phyloP scores from a whole-genome alignment of 2,329 filamentous ascomycete genomes.

The Madurella mycetomatis region DNA sequence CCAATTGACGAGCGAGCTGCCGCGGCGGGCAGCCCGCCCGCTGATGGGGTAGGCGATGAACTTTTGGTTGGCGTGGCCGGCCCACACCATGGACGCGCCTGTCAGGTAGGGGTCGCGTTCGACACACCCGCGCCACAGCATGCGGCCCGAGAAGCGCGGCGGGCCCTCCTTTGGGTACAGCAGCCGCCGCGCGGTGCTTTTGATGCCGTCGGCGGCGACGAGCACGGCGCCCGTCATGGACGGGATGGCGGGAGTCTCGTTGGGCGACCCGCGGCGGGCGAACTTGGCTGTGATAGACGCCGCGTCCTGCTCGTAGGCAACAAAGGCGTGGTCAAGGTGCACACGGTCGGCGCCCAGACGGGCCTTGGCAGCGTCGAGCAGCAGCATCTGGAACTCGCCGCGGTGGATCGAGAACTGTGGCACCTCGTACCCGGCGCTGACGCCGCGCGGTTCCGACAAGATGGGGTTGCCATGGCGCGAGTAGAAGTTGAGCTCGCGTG shows the following conservation, averaged over 20 bases:
- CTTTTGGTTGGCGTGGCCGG: slow-evolving; percentile 43
- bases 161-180: slow-evolving; percentile 42
- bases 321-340: no score
- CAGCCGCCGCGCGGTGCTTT: slow-evolving; percentile 37
- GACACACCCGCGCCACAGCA: slow-evolving; percentile 42
- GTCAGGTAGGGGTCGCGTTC: slow-evolving; percentile 39
- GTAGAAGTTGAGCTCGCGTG: slow-evolving; percentile 42
- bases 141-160: slow-evolving; percentile 41
- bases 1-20: slow-evolving; percentile 42
- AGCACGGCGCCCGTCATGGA: slow-evolving; percentile 33
- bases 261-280: no score
- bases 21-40: slow-evolving; percentile 31
- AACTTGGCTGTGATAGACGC: no score
- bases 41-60: slow-evolving; percentile 45
- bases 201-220: slow-evolving; percentile 43
- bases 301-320: no score
- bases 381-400: slow-evolving; percentile 42
- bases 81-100: slow-evolving; percentile 42
- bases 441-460: slow-evolving; percentile 38
- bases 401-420: slow-evolving; percentile 43
- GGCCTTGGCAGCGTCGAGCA: slow-evolving; percentile 36
- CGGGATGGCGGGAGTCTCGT: slow-evolving; percentile 23
- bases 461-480: slow-evolving; percentile 41
- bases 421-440: slow-evolving; percentile 37
- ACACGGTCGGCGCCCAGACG: no score